These are phyloP conservation scores for Stachybotrys chlorohalonatus DNA, from an alignment of 2,329 filamentous ascomycete genomes.

Conservation along the genomic window DNA sequence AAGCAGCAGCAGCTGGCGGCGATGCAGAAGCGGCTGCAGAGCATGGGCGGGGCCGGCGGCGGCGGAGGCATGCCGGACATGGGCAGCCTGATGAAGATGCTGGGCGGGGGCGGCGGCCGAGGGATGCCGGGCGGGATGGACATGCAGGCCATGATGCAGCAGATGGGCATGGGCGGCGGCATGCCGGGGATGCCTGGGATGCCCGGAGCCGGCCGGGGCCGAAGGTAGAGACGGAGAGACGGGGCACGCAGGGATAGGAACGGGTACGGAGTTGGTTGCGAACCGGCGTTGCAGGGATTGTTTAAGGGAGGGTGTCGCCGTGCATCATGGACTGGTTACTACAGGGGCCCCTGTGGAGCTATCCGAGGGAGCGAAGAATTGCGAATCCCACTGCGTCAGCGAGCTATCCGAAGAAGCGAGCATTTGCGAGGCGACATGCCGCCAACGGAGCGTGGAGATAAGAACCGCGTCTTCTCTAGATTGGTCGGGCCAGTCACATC, in stretches of 20 bases:
- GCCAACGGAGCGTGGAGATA: too few relatives aligned
- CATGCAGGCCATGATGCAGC: slow-evolving; percentile 73
- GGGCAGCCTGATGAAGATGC: slow-evolving; percentile 84
- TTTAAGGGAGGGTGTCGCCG: background rate
- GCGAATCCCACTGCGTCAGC: background rate
- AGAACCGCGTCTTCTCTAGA: too few relatives aligned
- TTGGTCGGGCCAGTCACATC: too few relatives aligned
- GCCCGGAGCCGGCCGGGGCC: slow-evolving; percentile 18
- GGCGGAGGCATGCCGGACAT: slow-evolving; percentile 71
- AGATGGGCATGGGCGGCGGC: slow-evolving; percentile 50
- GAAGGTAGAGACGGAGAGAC: slow-evolving; percentile 13
- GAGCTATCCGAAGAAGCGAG: background rate
- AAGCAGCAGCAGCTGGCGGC: slow-evolving; percentile 90
- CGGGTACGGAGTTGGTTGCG: background rate
- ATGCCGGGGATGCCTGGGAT: slow-evolving; percentile 18
- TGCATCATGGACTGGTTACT: background rate
- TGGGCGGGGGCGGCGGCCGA: slow-evolving; percentile 51
- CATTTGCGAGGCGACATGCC: background rate
- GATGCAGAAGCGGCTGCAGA: slow-evolving; percentile 92
- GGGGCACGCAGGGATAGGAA: background rate
- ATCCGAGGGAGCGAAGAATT: too few relatives aligned
- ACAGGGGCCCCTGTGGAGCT: too few relatives aligned
- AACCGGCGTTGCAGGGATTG: background rate
- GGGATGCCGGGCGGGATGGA: slow-evolving; percentile 66
- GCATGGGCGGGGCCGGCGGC: slow-evolving; percentile 70